phyloP scores from a whole-genome alignment of 2,329 filamentous ascomycete species.

The Aureobasidium sp. region DNA sequence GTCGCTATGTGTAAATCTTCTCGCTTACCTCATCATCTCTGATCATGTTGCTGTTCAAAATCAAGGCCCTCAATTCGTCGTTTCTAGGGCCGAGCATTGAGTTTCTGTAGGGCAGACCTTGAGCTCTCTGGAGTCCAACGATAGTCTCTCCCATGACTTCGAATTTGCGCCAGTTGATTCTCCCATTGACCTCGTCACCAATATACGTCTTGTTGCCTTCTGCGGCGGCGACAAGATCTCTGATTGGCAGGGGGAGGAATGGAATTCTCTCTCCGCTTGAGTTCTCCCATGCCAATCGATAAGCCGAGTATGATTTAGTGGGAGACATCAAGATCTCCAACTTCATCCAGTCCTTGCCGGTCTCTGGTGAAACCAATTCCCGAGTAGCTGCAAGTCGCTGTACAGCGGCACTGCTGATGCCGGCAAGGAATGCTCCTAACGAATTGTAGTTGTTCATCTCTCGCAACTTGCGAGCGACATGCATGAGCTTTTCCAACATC shows the following conservation, averaged over 20 bases:
- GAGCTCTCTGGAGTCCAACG: constrained; percentile 82
- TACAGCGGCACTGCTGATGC: constrained; percentile 80
- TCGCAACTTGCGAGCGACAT: constrained; percentile 71
- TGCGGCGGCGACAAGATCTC: constrained; percentile 85
- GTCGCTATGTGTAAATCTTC: not conserved
- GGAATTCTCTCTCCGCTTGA: constrained; percentile 84
- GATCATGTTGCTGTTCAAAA: constrained; percentile 72
- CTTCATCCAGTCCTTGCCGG: constrained; percentile 77
- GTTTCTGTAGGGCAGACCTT: constrained; percentile 63
- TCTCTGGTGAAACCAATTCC: constrained; percentile 60
- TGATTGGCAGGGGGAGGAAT: constrained; percentile 80
- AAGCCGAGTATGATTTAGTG: constrained; percentile 86
- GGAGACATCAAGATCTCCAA: constrained; percentile 88
- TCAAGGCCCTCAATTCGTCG: constrained; percentile 62
- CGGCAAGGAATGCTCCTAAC: constrained; percentile 85
- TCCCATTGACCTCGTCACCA: constrained; percentile 41
- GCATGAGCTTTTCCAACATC: constrained; percentile 94
- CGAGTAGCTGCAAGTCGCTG: constrained; percentile 75
- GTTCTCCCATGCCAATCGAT: constrained; percentile 97
- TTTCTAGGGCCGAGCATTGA: constrained; percentile 41
- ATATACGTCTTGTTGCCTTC: constrained; percentile 89
- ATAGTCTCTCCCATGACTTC: constrained; percentile 91
- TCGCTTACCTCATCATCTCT: constrained; percentile 77
- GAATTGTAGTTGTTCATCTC: constrained; percentile 97
- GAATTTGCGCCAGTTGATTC: constrained; percentile 98